Conservation (phyloP, 441 rosid genomes). For the Euphorbia schlechtendalii region DNA sequence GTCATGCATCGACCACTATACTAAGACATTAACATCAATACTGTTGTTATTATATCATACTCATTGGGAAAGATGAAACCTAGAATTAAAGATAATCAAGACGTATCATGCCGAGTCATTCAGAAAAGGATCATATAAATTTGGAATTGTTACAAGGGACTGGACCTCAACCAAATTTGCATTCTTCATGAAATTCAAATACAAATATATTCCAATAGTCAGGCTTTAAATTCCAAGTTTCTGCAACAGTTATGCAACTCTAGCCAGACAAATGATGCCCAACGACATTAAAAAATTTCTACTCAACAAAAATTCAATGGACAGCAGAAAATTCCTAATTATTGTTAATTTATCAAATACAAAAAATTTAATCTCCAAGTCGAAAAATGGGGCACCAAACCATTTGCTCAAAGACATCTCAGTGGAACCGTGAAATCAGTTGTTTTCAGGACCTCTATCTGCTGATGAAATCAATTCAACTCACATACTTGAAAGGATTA, state of each 20-base stretch:
- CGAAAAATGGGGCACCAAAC: conserved; percentile 8
- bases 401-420: conserved; percentile 18
- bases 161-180: neutral
- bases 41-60: no score
- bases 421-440: conserved; percentile 12
- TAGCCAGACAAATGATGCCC: conserved; percentile 14
- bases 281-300: neutral
- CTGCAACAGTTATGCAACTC: conserved; percentile 1
- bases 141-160: no score
- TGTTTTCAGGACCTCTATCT: neutral
- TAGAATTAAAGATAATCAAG: neutral
- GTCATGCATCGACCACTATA: no score
- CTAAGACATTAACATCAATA: no score
- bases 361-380: conserved; percentile 10
- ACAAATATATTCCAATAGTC: neutral
- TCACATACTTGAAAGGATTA: conserved; percentile 8
- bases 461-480: conserved; percentile 14
- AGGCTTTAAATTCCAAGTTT: neutral
- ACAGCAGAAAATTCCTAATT: conserved; percentile 10
- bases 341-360: conserved; percentile 14
- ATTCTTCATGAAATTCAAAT: neutral
- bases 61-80: no score
- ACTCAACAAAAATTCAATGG: neutral
- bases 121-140: no score
- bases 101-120: no score